Base-by-base conservation (phyloP, 495 filamentous ascomycete genomes). In the Penicillium dipodomyicola region DNA sequence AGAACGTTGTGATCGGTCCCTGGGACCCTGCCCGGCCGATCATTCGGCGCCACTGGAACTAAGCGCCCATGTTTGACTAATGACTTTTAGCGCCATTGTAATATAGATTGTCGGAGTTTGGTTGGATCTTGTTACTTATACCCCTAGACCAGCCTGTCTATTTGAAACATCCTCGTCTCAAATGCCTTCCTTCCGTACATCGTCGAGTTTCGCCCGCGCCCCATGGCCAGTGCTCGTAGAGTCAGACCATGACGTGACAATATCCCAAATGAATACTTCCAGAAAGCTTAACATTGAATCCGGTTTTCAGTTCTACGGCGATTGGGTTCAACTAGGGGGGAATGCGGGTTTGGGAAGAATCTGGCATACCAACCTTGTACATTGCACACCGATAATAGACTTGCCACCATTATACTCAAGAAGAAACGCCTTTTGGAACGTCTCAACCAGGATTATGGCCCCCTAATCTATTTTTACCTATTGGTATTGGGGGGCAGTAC, bases 1-100 rank as follows among this genome's bases (percentile, higher is more conserved):
- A 98, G 81, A 97, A 97, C 73, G 94, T 97, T 69, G 97, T 98
- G 54, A 90, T 90, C 65, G 94, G 94, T 30, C 94, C 94, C 4
- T 98, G 94, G 94, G 94, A 98, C 78, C 92, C 95, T 17, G 94
- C 94, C 3, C 79, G 93, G 64, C 94, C 94, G 7, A 86, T 97
- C 49, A 80, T 86, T 52, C 70, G 83, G 56, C 70, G 81, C 54
- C 74, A 74, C 52, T 85, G 83, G 82, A 82, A 84, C 60, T 84
- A 64, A 79, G 17, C 22, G 2, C 11, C 15, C 10, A 20, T 11
- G 23, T 43, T 52, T 50, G 11, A 39, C 23, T n/a, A 29, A 48
- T 47, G 40, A 30, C 23, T 50, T 43, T 50, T 47, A 39, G 42
- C 53, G 19, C 41, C 47, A 43, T 42, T 63, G 58, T 63, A 45